Percentiles rank a stretch among this genome's conserved stretches.
Evolutionary conservation across 2,329 filamentous ascomycete species (phyloP).

Genomic region (Gaeumannomyces tritici): DNA sequence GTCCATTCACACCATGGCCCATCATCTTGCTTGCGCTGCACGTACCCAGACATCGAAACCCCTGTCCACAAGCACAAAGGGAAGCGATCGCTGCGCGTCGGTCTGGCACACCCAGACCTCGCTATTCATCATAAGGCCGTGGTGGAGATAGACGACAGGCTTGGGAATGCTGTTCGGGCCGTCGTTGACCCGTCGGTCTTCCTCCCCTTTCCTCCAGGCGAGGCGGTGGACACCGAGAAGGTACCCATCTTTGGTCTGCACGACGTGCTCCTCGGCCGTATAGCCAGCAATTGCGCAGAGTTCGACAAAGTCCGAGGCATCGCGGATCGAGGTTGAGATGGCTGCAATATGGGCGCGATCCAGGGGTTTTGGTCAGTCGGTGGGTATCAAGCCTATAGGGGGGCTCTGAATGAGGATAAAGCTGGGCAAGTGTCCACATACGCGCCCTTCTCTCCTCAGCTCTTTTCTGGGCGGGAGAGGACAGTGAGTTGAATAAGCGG

Average conservation of each 20-base stretch:
- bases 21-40: conserved; percentile 7
- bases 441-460: conserved; percentile 59
- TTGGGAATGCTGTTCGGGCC: conserved; percentile 62
- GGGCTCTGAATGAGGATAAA: background rate
- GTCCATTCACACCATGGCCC: background rate
- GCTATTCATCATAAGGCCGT: conserved; percentile 96
- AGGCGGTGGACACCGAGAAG: conserved; percentile 82
- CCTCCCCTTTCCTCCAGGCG: conserved; percentile 73
- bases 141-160: conserved; percentile 86
- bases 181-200: conserved; percentile 66
- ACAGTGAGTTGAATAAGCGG: conserved; percentile 70
- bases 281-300: conserved; percentile 90
- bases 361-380: no score
- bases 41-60: conserved; percentile 93
- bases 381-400: conserved; percentile 28
- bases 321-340: conserved; percentile 67
- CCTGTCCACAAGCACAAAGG: conserved; percentile 79
- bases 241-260: conserved; percentile 90
- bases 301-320: conserved; percentile 86
- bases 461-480: conserved; percentile 58
- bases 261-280: conserved; percentile 89
- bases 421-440: conserved; percentile 19
- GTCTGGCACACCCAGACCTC: conserved; percentile 96
- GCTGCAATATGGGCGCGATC: conserved; percentile 49
- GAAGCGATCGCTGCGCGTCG: conserved; percentile 73